Conservation (phyloP, 1,284 basidiomycete genomes). For the Pyrrhoderma lamaoense region DNA sequence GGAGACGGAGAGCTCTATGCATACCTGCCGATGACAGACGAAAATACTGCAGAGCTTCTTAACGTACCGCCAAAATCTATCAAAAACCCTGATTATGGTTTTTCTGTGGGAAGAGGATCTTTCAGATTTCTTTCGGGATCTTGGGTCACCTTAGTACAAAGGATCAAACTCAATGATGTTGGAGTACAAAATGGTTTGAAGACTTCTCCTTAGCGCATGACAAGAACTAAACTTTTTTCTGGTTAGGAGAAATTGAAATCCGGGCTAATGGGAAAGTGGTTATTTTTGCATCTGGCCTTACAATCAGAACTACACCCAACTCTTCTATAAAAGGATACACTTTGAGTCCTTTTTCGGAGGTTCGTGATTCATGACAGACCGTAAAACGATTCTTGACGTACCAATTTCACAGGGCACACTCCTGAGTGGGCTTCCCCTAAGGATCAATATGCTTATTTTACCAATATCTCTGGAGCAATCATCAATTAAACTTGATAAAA, state of each 20-base stretch:
- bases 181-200: conserved; percentile 22
- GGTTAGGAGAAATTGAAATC: conserved; percentile 24
- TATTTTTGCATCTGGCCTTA: conserved; percentile 20
- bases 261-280: conserved; percentile 24
- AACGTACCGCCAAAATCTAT: conserved; percentile 24
- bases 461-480: conserved; percentile 29
- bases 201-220: neutral
- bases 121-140: conserved; percentile 23
- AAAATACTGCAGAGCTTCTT: conserved; percentile 21
- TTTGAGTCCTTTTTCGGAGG: conserved; percentile 37
- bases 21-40: conserved; percentile 23
- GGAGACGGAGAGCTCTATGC: conserved; percentile 28
- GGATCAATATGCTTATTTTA: conserved; percentile 39
- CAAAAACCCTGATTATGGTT: conserved; percentile 25
- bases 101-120: conserved; percentile 25
- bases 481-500: conserved; percentile 4
- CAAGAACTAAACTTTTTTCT: neutral
- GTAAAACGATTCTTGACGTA: neutral
- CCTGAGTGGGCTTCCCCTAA: conserved; percentile 34
- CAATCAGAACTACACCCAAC: conserved; percentile 19
- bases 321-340: conserved; percentile 24
- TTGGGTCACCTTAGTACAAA: conserved; percentile 34
- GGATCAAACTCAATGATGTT: conserved; percentile 34
- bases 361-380: conserved; percentile 4
- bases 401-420: conserved; percentile 23